These are phyloP conservation scores for Pyricularia pennisetigena DNA, from an alignment of 2,329 filamentous ascomycete species.

Conservation along the genomic window DNA sequence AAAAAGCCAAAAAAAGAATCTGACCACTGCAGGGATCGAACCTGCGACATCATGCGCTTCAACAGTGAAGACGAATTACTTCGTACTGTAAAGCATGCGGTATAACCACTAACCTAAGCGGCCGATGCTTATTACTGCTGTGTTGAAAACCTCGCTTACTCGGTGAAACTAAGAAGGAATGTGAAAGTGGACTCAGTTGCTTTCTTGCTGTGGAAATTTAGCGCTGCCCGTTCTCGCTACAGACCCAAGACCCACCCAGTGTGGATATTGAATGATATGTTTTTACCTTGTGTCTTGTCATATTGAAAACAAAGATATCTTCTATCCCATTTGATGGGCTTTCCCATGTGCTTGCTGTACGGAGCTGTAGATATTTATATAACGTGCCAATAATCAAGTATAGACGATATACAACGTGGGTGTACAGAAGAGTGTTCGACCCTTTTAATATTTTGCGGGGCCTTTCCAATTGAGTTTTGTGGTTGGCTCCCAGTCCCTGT, in stretches of 20 bases:
- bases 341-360: background rate
- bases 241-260: background rate
- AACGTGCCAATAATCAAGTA: no score
- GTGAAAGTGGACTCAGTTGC: no score
- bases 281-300: no score
- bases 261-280: background rate
- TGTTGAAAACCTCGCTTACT: no score
- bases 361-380: background rate
- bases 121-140: background rate
- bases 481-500: background rate
- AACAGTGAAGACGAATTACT: slow-evolving; percentile 5
- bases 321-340: no score
- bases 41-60: slow-evolving; percentile 17
- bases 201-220: no score
- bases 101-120: slow-evolving; percentile 15
- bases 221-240: no score
- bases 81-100: slow-evolving; percentile 15
- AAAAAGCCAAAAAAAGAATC: background rate
- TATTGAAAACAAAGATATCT: no score
- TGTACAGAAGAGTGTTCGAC: no score
- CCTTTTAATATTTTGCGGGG: background rate
- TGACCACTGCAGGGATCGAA: slow-evolving; percentile 18
- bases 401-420: no score
- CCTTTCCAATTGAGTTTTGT: background rate
- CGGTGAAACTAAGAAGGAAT: no score